These are phyloP conservation scores for Fusarium incarnatum DNA, from an alignment of 2,329 filamentous ascomycete genomes.

Conservation along the genomic window DNA sequence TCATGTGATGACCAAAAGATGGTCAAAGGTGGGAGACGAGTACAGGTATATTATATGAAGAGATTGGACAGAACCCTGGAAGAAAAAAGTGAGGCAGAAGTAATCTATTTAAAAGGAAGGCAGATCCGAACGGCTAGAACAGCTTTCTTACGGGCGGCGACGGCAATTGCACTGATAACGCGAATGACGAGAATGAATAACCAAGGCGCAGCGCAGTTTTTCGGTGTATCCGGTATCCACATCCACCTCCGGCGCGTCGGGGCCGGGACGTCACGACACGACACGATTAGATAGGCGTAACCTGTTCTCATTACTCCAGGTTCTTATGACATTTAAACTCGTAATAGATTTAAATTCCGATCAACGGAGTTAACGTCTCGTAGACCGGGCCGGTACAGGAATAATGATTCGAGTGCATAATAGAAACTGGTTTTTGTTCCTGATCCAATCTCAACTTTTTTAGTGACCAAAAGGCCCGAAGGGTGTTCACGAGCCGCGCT, in stretches of 20 bases:
- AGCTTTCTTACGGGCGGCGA: constrained; percentile 32
- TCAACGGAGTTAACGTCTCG: constrained; percentile 1
- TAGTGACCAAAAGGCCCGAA: constrained; percentile 33
- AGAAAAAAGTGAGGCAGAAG: not conserved
- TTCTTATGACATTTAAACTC: constrained; percentile 31
- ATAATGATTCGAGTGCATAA: not conserved
- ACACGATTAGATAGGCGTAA: constrained; percentile 16
- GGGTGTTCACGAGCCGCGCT: constrained; percentile 20
- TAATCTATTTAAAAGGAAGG: constrained; percentile 19
- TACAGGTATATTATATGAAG: not conserved
- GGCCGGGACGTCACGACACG: not conserved
- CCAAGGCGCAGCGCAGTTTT: constrained; percentile 13
- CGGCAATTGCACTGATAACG: not conserved
- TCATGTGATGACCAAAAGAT: constrained; percentile 15
- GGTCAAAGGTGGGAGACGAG: not conserved
- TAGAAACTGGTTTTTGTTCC: not conserved
- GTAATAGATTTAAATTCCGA: constrained; percentile 24
- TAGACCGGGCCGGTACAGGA: constrained; percentile 2
- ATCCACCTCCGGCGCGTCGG: constrained; percentile 29
- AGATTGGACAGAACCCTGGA: not conserved
- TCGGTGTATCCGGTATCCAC: constrained; percentile 37
- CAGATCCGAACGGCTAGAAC: constrained; percentile 25
- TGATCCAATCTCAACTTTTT: constrained; percentile 4
- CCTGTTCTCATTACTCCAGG: constrained; percentile 7
- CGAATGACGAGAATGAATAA: not conserved